Evolutionary conservation across 2,329 filamentous ascomycete species (phyloP), one percentile per base, ranked within the genome.

Genomic region (Malbranchea zuffiana): DNA sequence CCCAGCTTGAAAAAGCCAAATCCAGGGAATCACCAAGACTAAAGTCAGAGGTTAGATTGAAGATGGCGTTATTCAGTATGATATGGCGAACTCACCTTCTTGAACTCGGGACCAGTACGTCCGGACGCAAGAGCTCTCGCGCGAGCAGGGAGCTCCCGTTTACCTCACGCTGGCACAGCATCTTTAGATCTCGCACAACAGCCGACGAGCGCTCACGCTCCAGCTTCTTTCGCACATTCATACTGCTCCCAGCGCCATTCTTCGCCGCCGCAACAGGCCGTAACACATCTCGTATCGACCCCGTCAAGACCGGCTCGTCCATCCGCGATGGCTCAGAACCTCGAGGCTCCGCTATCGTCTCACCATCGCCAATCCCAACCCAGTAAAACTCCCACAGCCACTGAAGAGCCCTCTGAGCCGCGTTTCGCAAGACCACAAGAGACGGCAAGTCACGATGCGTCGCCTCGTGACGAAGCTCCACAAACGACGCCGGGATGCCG

Each of bases 311-410:
- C 18, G 17, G 16, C 12, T 33, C 30, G 11, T 5, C 17, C 4
- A 11, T 8, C 4, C 16, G 6, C 6, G 18, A 5, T 6, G 3
- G 26, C 8, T 17, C 36, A 23, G 29, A 6, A 4, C 23, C 6
- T 16, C 28, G 16, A 11, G 6, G 2, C 10, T 20, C 16, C 2
- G 12, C 23, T n/a, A n/a, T n/a, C 2, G 12, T 12, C 16, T 5
- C 5, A 5, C 10, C 35, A 25, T 48, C 50, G 37, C 67, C 65
- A 13, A 77, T 53, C 24, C 63, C 60, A 8, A 52, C 61, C 87
- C 87, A 96, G 64, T 93, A 95, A 57, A 83, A 83, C 36, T 78
- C 71, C 83, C 84, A 94, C 35, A 95, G 77, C 87, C 87, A 95
- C 29, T 68, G 66, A 44, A 95, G 66, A 1, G 81, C 83, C 49